Evolutionary conservation across 2,329 filamentous ascomycete species (phyloP), one percentile per base, ranked within the genome.

Genomic region (Chaetoscypha palmicola): DNA sequence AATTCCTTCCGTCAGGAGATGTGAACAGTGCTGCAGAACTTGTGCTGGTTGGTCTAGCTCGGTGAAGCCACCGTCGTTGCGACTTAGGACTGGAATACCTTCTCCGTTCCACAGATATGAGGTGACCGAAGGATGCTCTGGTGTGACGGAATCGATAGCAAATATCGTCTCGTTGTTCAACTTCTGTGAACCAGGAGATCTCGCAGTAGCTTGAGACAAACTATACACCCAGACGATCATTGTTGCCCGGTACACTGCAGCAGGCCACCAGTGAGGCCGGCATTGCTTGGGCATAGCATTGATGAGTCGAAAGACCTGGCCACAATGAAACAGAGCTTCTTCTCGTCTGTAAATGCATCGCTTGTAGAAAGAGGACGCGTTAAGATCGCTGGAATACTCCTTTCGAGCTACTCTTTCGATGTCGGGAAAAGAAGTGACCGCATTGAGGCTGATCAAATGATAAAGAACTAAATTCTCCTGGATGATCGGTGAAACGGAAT

Each of bases 231-330:
- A 83, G 2, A 82, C 65, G 31, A 80, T 72, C 44, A 83, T 65
- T 3, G 72, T 72, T 2, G 73, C 80, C n/a, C 83, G 77, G 59
- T 86, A 86, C 31, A 86, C 66, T 2, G 80, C 81, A 1, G 72
- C 75, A n/a, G 78, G 68, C 81, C 81, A 86, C 82, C 82, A 87
- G 28, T 72, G 74, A 4, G 82, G 82, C 17, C 79, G 73, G 2
- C 74, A 68, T 38, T 77, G 73, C 22, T 66, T 64, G 2, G 76
- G 71, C 73, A 86, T 83, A 11, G 67, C 65, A 5, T 74, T 68
- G 30, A 85, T 63, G 9, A 83, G 68, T 3, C 78, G 71, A 33
- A 83, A 65, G 3, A 85, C 72, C 62, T 86, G 82, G 1, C 81
- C 81, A 49, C 76, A 79, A 59, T 86, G 82, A 61, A 79, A 79